Evolutionary conservation across 805 yeast species (phyloP).

Genomic region (Barnettozyma populi): DNA sequence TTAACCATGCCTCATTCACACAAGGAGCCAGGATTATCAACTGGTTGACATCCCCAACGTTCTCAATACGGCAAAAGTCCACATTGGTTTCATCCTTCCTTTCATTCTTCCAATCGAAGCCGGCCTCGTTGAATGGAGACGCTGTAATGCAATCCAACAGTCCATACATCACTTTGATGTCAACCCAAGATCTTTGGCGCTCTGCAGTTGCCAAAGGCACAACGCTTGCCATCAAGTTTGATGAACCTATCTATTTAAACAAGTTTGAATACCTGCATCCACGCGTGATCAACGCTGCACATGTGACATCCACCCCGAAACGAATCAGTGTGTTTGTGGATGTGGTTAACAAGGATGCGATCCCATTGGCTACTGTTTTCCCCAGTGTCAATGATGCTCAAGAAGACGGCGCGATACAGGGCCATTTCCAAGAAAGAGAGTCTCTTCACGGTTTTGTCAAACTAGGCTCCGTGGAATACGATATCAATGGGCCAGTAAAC

Average conservation of each 20-base stretch:
- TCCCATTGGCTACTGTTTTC: not conserved
- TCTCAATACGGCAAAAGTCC: constrained; percentile 17
- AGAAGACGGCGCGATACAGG: constrained; percentile 4
- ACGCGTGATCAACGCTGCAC: constrained; percentile 31
- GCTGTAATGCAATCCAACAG: constrained; percentile 2
- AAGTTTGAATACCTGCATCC: constrained; percentile 33
- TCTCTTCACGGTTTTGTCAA: constrained; percentile 13
- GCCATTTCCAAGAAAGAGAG: not conserved
- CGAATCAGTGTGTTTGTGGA: constrained; percentile 24
- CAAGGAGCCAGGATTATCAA: constrained; percentile 34
- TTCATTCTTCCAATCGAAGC: not conserved
- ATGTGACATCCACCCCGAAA: constrained; percentile 36
- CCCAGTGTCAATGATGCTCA: constrained; percentile 16
- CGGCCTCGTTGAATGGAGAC: not conserved
- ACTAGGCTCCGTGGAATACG: constrained; percentile 27
- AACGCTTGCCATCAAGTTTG: constrained; percentile 31
- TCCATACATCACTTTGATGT: constrained; percentile 21
- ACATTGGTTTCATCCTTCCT: not conserved
- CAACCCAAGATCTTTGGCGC: constrained; percentile 24
- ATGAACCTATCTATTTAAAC: constrained; percentile 34
- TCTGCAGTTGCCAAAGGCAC: constrained; percentile 8
- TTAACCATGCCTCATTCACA: constrained; percentile 30
- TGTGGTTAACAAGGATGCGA: constrained; percentile 1
- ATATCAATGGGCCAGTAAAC: constrained; percentile 14
- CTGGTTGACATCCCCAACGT: constrained; percentile 31